phyloP scores from a whole-genome alignment of 306 rosid species.

The Vigna angularis region DNA sequence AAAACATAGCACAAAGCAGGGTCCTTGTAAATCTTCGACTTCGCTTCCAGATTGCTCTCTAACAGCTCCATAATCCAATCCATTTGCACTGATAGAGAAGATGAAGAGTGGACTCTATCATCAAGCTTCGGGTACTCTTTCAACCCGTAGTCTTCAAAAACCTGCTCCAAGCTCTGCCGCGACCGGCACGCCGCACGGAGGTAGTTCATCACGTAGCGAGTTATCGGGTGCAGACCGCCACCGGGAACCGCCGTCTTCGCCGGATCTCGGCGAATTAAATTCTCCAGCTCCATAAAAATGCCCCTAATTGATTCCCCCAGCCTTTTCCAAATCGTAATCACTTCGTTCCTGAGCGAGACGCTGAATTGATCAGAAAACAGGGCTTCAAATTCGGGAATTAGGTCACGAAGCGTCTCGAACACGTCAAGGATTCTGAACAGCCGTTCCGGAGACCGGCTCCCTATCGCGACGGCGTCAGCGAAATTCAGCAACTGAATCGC shows the following conservation, averaged over 20 bases:
- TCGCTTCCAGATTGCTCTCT: slow-evolving; percentile 88
- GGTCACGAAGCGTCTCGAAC: slow-evolving; percentile 81
- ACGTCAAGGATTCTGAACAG: slow-evolving; percentile 78
- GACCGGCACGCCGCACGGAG: slow-evolving; percentile 88
- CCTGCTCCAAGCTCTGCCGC: slow-evolving; percentile 72
- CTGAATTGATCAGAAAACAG: slow-evolving; percentile 84
- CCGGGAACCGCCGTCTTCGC: slow-evolving; percentile 81
- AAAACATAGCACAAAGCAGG: slow-evolving; percentile 73
- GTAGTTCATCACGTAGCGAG: slow-evolving; percentile 96
- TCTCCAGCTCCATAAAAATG: slow-evolving; percentile 93
- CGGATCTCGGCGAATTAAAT: slow-evolving; percentile 88
- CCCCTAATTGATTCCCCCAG: slow-evolving; percentile 87
- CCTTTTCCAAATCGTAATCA: slow-evolving; percentile 83
- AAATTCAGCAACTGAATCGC: slow-evolving; percentile 81
- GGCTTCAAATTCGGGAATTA: slow-evolving; percentile 72
- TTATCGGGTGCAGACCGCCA: slow-evolving; percentile 92
- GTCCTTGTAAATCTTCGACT: slow-evolving; percentile 83
- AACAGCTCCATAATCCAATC: slow-evolving; percentile 92
- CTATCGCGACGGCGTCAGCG: slow-evolving; percentile 84
- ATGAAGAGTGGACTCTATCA: slow-evolving; percentile 47
- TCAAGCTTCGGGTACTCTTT: slow-evolving; percentile 63
- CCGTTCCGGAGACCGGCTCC: slow-evolving; percentile 87
- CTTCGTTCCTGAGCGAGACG: slow-evolving; percentile 73
- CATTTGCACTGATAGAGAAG: slow-evolving; percentile 78
- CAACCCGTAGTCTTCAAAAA: slow-evolving; percentile 72